Conservation (phyloP, 768 basidiomycete species). For the Mycena indigotica region DNA sequence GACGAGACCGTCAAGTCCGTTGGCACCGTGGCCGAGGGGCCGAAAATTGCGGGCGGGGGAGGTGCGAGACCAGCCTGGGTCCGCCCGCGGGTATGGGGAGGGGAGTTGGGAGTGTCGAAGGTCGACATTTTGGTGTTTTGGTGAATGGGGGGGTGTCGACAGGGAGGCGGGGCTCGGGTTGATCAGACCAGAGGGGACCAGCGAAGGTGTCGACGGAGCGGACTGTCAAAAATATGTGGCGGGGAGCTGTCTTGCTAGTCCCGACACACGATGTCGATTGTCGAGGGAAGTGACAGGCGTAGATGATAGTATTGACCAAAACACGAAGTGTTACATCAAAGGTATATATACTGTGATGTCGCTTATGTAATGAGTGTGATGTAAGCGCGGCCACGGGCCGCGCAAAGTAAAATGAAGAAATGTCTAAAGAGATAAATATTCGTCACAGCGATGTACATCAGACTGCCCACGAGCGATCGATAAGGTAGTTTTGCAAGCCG, state of each 20-base stretch:
- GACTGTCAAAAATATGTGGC: not conserved
- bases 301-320: not conserved
- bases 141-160: not conserved
- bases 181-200: not conserved
- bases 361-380: not conserved
- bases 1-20: constrained; percentile 1
- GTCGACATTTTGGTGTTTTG: not conserved
- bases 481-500: constrained; percentile 28
- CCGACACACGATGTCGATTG: not conserved
- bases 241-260: not conserved
- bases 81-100: not conserved
- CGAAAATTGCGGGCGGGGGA: not conserved
- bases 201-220: not conserved
- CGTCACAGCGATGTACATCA: constrained; percentile 32
- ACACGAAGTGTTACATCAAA: not conserved
- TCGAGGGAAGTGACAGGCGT: not conserved
- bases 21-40: not conserved
- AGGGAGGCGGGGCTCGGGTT: not conserved
- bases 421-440: no score
- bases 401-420: no score
- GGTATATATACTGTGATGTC: not conserved
- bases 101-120: not conserved
- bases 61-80: not conserved
- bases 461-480: constrained; percentile 23
- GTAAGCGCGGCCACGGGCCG: no score